Conservation (phyloP, 2,329 filamentous ascomycete genomes). For the Aspergillus intermedius region DNA sequence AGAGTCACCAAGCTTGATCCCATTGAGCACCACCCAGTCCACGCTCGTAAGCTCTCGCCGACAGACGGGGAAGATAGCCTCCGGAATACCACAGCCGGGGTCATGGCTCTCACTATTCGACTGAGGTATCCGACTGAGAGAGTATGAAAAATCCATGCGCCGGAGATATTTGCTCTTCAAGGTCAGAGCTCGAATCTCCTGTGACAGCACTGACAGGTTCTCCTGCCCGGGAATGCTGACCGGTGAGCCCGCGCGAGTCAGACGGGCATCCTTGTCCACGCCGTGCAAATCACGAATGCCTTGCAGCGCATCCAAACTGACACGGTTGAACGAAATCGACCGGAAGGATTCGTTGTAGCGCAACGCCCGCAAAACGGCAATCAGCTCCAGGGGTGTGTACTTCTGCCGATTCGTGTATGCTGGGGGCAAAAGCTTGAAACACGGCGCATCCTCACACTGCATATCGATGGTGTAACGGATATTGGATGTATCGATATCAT, state of each 20-base stretch:
- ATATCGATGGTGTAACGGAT: conserved; percentile 59
- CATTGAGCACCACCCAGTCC: conserved; percentile 64
- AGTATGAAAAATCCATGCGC: conserved; percentile 59
- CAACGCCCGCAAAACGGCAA: conserved; percentile 62
- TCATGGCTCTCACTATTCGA: conserved; percentile 47
- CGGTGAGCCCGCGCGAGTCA: conserved; percentile 53
- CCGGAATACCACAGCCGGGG: conserved; percentile 62
- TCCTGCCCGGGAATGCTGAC: conserved; percentile 49
- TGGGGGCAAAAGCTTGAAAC: conserved; percentile 58
- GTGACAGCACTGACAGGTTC: conserved; percentile 55
- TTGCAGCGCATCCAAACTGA: conserved; percentile 60
- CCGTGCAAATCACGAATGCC: conserved; percentile 55
- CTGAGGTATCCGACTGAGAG: conserved; percentile 51
- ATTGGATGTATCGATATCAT: conserved; percentile 60
- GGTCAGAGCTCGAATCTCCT: conserved; percentile 62
- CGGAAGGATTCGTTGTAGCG: conserved; percentile 65
- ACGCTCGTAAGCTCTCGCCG: conserved; percentile 62
- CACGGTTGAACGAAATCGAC: conserved; percentile 60
- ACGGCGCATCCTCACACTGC: conserved; percentile 59
- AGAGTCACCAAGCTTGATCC: conserved; percentile 62
- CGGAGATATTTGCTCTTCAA: conserved; percentile 59
- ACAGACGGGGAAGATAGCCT: conserved; percentile 62
- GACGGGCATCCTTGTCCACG: conserved; percentile 55
- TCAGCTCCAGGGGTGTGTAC: conserved; percentile 57
- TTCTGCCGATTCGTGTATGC: conserved; percentile 41